Evolutionary conservation across 176 grass and related monocot genomes (phyloP).

Genomic region (Carex littledalei): DNA sequence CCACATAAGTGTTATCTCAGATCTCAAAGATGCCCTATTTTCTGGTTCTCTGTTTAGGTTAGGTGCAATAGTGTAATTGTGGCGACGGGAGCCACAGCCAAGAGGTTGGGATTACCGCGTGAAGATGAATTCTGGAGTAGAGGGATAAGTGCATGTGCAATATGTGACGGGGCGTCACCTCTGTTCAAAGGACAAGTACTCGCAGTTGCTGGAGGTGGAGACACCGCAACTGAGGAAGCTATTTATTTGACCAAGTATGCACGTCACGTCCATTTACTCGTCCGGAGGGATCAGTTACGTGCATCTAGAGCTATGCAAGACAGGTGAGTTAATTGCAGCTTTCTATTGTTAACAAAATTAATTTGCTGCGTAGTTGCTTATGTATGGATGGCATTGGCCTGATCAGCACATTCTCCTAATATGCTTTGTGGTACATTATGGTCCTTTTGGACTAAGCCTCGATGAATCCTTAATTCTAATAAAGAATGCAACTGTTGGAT

Average conservation of each 20-base stretch:
- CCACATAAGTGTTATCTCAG: neutral
- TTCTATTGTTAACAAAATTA: neutral
- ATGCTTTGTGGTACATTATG: neutral
- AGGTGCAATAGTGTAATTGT: constrained; percentile 82
- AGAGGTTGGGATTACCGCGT: constrained; percentile 64
- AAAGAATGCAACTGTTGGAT: neutral
- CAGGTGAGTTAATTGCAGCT: constrained; percentile 43
- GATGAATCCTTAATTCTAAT: neutral
- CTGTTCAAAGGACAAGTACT: constrained; percentile 87
- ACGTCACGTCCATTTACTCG: constrained; percentile 90
- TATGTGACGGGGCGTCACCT: constrained; percentile 95
- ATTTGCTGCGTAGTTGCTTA: neutral
- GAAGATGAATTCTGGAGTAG: constrained; percentile 99
- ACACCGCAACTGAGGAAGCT: constrained; percentile 89
- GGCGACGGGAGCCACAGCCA: constrained; percentile 90
- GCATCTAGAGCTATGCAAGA: constrained; percentile 99
- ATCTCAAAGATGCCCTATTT: neutral
- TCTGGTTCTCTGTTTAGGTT: constrained; percentile 40
- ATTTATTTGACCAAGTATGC: constrained; percentile 99
- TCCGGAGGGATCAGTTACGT: constrained; percentile 50
- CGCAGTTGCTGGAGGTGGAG: constrained; percentile 90
- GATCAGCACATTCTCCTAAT: neutral
- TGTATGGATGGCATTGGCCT: neutral
- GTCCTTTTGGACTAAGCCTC: neutral
- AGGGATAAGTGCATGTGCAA: constrained; percentile 96